Evolutionary conservation across 352 stramenopile genomes (phyloP).

Genomic region (Phytophthora cryptogea): DNA sequence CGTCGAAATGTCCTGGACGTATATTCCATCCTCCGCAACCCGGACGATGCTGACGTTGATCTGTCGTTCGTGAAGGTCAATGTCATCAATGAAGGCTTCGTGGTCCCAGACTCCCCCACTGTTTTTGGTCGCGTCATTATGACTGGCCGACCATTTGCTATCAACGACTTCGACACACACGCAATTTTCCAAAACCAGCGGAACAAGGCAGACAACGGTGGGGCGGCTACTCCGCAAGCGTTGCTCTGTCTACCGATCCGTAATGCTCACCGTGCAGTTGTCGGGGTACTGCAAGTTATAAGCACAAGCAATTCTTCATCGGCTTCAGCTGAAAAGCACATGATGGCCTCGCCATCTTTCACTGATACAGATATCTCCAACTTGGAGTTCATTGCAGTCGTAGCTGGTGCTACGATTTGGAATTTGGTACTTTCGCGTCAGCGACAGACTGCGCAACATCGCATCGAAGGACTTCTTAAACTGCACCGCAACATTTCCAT

Average conservation of each 20-base stretch:
- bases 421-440: constrained; percentile 68
- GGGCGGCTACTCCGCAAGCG: constrained; percentile 32
- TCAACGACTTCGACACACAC: constrained; percentile 64
- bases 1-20: constrained; percentile 62
- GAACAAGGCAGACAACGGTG: constrained; percentile 24
- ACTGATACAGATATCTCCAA: constrained; percentile 49
- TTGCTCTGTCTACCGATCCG: constrained; percentile 69
- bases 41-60: neutral
- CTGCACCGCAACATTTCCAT: constrained; percentile 77
- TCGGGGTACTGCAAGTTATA: constrained; percentile 60
- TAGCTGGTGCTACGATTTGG: constrained; percentile 69
- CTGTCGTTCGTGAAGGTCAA: constrained; percentile 21
- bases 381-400: constrained; percentile 60
- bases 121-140: constrained; percentile 72
- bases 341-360: constrained; percentile 25
- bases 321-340: constrained; percentile 1
- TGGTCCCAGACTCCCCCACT: constrained; percentile 59
- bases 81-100: constrained; percentile 60
- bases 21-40: constrained; percentile 37
- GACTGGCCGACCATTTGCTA: constrained; percentile 57
- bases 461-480: constrained; percentile 72
- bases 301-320: constrained; percentile 18
- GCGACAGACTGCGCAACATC: constrained; percentile 64
- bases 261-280: constrained; percentile 65
- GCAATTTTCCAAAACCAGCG: constrained; percentile 57